Base-by-base conservation (phyloP, 1,139 yeast species). In the Diutina sp. region DNA sequence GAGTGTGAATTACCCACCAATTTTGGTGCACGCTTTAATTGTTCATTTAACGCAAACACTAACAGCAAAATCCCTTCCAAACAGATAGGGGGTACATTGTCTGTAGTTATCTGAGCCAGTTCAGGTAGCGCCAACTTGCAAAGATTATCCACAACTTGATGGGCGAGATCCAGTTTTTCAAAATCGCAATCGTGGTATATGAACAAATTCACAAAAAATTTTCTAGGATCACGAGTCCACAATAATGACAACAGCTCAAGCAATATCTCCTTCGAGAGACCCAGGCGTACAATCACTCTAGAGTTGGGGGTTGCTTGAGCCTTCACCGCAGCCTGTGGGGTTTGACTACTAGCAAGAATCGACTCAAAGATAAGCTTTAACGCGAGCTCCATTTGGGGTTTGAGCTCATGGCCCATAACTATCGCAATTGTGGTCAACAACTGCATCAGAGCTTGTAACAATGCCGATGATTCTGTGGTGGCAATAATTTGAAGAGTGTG, bases 51-150 rank as follows among this genome's bases (percentile, higher is more conserved):
- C n/a, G 85, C 84, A 57, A 83, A 78, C 46, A 90, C 74, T 61
- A 86, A 83, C 2, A 88, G 78, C 44, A 93, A 74, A 3, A 93
- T 69, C 1, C 98, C 96, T 65, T 93, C 98, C 55, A 93, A 74
- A 65, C 98, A 93, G 11, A 91, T 79, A 0, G 98, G 97, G 0
- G 99, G 98, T 1, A 93, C 96, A 64, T 83, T 85, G 46, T 87
- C 89, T 0, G 97, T 88, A 0, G 96, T 85, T 64, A 79, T 74
- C 6, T 71, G 62, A 0, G 96, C 93, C 25, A 90, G 80, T 63
- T 89, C 95, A 0, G 97, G 95, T 55, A 87, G 77, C 0, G 96
- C 84, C 51, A 89, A 73, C 57, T 86, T 79, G 60, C 96, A 84
- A 57, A 95, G 75, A 57, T 86, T 82, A 55, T 86, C 86, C 56